Percentiles rank a stretch among this genome's conserved stretches.
Conservation (phyloP, 345 rosid genomes). For the Populus simonii region DNA sequence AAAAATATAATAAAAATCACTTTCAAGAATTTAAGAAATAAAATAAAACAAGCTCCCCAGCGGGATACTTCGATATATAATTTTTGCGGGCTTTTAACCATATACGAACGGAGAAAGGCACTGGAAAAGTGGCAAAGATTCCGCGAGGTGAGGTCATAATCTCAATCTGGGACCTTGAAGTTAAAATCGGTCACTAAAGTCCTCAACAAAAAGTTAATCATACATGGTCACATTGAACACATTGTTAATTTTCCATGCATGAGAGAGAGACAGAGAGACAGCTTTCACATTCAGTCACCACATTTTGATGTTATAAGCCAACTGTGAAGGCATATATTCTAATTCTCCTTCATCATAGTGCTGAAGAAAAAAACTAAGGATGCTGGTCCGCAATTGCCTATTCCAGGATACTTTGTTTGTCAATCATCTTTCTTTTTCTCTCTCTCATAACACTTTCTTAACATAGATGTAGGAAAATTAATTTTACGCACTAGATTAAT, state of each 20-base stretch:
- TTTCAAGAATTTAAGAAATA: no score
- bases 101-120: background rate
- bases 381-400: background rate
- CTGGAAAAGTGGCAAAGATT: background rate
- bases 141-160: background rate
- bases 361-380: background rate
- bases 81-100: no score
- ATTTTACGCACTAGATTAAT: background rate
- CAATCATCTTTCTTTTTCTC: background rate
- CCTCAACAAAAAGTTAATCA: background rate
- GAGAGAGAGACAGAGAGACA: background rate
- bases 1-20: no score
- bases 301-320: background rate
- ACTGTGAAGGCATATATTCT: background rate
- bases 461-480: background rate
- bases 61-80: no score
- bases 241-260: background rate
- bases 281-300: background rate
- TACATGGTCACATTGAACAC: background rate
- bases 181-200: background rate
- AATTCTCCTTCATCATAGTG: background rate
- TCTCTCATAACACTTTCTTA: background rate
- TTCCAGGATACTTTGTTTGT: background rate
- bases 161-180: no score
- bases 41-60: no score